Evolutionary conservation across 805 yeast genomes (phyloP), one percentile per base, ranked within the genome.

Genomic region (Candida maris): DNA sequence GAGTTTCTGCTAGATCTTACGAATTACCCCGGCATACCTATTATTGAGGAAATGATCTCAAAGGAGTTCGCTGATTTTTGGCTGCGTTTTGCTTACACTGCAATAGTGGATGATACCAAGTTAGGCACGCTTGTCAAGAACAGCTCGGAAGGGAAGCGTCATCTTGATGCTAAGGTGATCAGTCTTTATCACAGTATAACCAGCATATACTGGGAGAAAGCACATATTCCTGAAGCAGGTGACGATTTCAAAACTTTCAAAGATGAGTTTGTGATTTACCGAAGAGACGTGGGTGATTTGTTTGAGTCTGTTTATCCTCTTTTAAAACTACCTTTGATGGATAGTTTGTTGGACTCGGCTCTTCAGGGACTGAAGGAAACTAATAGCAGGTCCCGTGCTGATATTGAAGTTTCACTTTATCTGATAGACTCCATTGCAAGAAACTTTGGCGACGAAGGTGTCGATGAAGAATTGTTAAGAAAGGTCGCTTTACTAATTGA

Each of bases 231-330:
- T 14, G 60, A 65, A 13, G 67, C 65, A 24, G 52, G 57, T 4
- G 49, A 51, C 6, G 56, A 56, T 2, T 49, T 59, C n/a, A 51
- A 49, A 17, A 59, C 62, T 7, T 53, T 54, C 18, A 57, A 64
- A 39, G 68, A 71, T 15, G 94, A 82, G 45, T 85, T 88, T 50
- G 59, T 61, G 16, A 70, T 77, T 18, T 91, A 77, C 57, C 71
- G 97, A 48, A 63, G 75, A 21, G 91, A 83, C 42, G 81, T 83
- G 7, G 73, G 81, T 1, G 97, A 93, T 48, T 67, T 89, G 25
- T 75, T 85, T 45, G 93, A 87, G 37, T 67, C 77, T 0, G 59
- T 81, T 2, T 85, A 81, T 64, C 75, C 87, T 1, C 65, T 85
- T 4, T 66, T 86, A 24, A 85, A 84, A 25, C 37, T 57, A 0